Percentiles rank a stretch among this genome's conserved stretches.
Evolutionary conservation across 164 flowering plant genomes (phyloP).

Genomic region (Taxillus chinensis): DNA sequence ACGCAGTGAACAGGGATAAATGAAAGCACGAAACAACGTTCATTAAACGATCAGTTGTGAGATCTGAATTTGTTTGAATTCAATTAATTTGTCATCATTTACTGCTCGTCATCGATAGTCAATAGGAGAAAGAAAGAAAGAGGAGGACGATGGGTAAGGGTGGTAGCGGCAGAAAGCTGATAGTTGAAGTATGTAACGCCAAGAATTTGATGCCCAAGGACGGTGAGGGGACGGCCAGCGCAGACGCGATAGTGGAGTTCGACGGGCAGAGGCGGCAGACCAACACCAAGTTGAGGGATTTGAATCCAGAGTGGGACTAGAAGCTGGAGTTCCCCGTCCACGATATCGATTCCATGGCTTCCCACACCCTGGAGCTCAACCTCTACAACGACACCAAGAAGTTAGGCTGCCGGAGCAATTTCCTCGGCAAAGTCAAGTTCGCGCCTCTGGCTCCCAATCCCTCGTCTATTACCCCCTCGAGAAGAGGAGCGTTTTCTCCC

Average conservation of each 20-base stretch:
- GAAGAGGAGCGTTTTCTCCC: constrained; percentile 89
- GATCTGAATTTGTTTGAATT: too few relatives aligned
- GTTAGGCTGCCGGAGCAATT: constrained; percentile 51
- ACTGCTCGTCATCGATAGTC: too few relatives aligned
- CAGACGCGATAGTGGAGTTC: constrained; percentile 74
- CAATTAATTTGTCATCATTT: too few relatives aligned
- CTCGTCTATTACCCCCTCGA: constrained; percentile 83
- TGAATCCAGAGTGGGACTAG: constrained; percentile 92
- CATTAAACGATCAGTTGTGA: too few relatives aligned
- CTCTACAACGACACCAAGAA: too few relatives aligned
- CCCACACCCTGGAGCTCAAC: constrained; percentile 59
- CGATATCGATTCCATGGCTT: constrained; percentile 47
- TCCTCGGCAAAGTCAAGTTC: constrained; percentile 79
- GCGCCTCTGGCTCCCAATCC: constrained; percentile 39
- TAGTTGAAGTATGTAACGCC: constrained; percentile 70
- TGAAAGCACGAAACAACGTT: too few relatives aligned
- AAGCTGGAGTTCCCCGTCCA: constrained; percentile 62
- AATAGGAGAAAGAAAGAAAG: too few relatives aligned
- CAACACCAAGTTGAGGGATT: constrained; percentile 59
- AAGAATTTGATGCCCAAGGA: constrained; percentile 91
- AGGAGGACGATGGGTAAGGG: too few relatives aligned
- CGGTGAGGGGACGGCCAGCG: constrained; percentile 91
- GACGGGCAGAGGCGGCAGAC: constrained; percentile 84
- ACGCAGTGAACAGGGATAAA: too few relatives aligned
- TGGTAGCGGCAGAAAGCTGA: constrained; percentile 35